Conservation (phyloP, 495 filamentous ascomycete species). For the Trichoderma parareesei region DNA sequence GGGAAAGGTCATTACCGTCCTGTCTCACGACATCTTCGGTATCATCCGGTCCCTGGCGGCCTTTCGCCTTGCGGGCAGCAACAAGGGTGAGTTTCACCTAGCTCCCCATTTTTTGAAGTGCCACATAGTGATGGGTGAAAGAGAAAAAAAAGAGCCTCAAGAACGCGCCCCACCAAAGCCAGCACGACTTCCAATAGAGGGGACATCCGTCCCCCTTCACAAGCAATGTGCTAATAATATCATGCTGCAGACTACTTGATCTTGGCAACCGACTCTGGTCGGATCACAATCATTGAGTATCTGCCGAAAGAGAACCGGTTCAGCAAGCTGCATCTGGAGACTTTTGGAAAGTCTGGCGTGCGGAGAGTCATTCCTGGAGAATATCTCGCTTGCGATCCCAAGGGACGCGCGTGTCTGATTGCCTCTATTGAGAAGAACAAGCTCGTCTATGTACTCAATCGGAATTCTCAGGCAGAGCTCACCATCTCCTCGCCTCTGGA, state of each 20-base stretch:
- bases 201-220: not conserved
- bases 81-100: conserved; percentile 73
- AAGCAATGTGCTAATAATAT: conserved; percentile 54
- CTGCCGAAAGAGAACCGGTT: conserved; percentile 79
- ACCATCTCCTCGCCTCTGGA: conserved; percentile 97
- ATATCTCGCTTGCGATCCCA: conserved; percentile 89
- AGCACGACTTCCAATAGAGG: not conserved
- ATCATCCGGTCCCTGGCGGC: conserved; percentile 83
- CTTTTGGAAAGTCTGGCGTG: conserved; percentile 95
- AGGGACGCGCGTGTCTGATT: conserved; percentile 88
- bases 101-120: conserved; percentile 42
- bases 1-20: conserved; percentile 74
- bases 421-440: conserved; percentile 98
- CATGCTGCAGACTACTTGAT: conserved; percentile 80
- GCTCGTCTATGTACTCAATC: conserved; percentile 96
- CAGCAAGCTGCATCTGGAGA: conserved; percentile 85
- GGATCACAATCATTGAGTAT: conserved; percentile 91
- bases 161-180: conserved; percentile 22
- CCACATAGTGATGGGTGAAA: conserved; percentile 77
- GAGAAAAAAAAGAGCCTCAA: conserved; percentile 29
- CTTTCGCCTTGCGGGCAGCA: conserved; percentile 86
- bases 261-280: conserved; percentile 88
- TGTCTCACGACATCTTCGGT: conserved; percentile 90
- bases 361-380: conserved; percentile 91
- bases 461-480: conserved; percentile 86